Conservation (phyloP, 306 rosid genomes). For the Albizia julibrissin region DNA sequence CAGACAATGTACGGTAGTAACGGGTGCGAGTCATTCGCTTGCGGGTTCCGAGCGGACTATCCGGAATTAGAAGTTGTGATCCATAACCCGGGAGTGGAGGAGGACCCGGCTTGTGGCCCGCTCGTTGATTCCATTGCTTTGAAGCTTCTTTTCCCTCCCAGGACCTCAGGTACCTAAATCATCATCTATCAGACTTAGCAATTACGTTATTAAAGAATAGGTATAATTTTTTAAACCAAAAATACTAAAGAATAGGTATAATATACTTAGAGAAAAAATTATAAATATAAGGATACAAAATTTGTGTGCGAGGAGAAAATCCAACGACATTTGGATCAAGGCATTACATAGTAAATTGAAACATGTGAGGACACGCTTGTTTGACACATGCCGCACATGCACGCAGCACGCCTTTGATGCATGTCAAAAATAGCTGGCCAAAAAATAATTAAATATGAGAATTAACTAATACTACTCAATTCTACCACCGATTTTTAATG, state of each 20-base stretch:
- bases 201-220: no score
- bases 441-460: no score
- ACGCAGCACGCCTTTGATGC: background rate
- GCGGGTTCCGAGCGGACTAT: constrained; percentile 48
- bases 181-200: no score
- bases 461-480: no score
- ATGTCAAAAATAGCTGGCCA: background rate
- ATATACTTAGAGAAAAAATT: no score
- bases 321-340: background rate
- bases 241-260: no score
- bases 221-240: no score
- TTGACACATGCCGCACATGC: background rate
- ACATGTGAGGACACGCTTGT: background rate
- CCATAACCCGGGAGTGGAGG: constrained; percentile 58
- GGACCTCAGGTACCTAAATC: constrained; percentile 30
- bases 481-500: no score
- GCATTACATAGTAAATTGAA: background rate
- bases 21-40: constrained; percentile 64
- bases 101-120: constrained; percentile 73
- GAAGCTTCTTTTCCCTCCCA: constrained; percentile 46
- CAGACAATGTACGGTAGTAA: constrained; percentile 66
- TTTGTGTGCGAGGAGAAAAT: background rate
- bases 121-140: constrained; percentile 60
- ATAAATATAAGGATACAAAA: background rate
- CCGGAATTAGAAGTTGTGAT: constrained; percentile 38